phyloP scores from a whole-genome alignment of 73 alveolate genomes.

The Paramecium biaurelia region DNA sequence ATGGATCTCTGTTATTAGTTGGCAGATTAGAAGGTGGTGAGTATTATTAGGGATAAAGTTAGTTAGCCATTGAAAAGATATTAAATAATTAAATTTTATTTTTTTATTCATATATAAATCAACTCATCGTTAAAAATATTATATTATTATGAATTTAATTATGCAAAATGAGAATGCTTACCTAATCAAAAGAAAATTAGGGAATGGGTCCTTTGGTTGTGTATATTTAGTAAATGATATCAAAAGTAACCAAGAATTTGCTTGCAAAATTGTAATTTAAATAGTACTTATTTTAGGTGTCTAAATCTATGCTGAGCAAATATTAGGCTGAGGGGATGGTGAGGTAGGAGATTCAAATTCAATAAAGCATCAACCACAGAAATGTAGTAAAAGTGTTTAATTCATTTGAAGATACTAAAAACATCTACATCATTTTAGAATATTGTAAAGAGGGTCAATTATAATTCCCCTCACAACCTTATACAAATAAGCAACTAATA shows the following conservation, averaged over 20 bases:
- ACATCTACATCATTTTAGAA: neutral
- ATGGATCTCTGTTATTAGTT: neutral
- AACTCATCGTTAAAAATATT: neutral
- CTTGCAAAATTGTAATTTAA: neutral
- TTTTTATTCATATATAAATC: neutral
- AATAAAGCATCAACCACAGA: neutral
- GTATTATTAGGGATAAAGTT: neutral
- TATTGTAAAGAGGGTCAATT: neutral
- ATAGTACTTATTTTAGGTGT: neutral
- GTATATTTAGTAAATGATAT: neutral
- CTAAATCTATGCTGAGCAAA: neutral
- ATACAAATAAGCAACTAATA: neutral
- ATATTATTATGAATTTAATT: neutral
- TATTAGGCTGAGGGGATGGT: neutral
- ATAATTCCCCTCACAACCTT: neutral
- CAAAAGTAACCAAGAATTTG: neutral
- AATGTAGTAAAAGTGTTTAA: neutral
- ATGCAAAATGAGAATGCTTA: neutral
- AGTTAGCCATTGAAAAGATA: neutral
- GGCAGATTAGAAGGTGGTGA: neutral
- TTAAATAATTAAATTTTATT: neutral
- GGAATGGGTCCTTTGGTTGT: neutral
- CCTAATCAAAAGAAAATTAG: neutral
- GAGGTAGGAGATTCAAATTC: constrained; percentile 1
- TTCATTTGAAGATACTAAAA: neutral